Conservation (phyloP, 2,329 filamentous ascomycete species). For the Pseudogymnoascus sp. region DNA sequence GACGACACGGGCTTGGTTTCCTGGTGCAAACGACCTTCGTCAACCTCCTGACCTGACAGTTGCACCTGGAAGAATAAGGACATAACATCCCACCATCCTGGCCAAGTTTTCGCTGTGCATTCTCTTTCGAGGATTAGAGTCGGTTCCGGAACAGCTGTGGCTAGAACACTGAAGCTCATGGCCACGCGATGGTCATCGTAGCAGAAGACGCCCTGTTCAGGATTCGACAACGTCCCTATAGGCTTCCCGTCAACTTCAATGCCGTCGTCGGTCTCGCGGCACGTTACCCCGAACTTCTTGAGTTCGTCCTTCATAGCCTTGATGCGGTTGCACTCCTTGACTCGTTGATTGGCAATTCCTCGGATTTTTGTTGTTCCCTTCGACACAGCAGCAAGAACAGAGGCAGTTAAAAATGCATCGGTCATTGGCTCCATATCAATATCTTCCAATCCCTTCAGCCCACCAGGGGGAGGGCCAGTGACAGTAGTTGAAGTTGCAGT, state of each 20-base stretch:
- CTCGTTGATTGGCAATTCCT: slow-evolving; percentile 93
- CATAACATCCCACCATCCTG: slow-evolving; percentile 93
- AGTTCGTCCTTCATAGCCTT: slow-evolving; percentile 91
- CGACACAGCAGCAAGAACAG: slow-evolving; percentile 83
- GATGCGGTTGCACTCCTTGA: slow-evolving; percentile 97
- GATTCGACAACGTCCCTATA: slow-evolving; percentile 40
- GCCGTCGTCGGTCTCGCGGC: slow-evolving; percentile 86
- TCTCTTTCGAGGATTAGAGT: slow-evolving; percentile 81
- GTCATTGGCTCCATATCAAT: slow-evolving; percentile 99
- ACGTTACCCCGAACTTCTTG: slow-evolving; percentile 82
- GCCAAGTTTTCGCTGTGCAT: slow-evolving; percentile 96
- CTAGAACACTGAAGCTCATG: slow-evolving; percentile 94
- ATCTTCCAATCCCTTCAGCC: slow-evolving; percentile 64
- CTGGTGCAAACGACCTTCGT: slow-evolving; percentile 27
- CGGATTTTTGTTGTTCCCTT: slow-evolving; percentile 75
- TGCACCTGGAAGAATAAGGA: slow-evolving; percentile 67
- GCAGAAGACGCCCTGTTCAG: slow-evolving; percentile 67
- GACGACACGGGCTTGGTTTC: slow-evolving; percentile 30
- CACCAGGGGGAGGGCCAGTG: slow-evolving; percentile 69
- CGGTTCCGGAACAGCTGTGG: slow-evolving; percentile 59
- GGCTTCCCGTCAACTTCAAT: slow-evolving; percentile 60
- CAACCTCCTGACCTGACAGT: slow-evolving; percentile 59
- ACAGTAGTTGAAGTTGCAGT: slow-evolving; percentile 82
- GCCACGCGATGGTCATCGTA: slow-evolving; percentile 97
- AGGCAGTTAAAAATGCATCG: slow-evolving; percentile 92